Evolutionary conservation across 2,329 filamentous ascomycete genomes (phyloP), one percentile per base, ranked within the genome.

Genomic region (Phaeosphaeriaceae sp.): DNA sequence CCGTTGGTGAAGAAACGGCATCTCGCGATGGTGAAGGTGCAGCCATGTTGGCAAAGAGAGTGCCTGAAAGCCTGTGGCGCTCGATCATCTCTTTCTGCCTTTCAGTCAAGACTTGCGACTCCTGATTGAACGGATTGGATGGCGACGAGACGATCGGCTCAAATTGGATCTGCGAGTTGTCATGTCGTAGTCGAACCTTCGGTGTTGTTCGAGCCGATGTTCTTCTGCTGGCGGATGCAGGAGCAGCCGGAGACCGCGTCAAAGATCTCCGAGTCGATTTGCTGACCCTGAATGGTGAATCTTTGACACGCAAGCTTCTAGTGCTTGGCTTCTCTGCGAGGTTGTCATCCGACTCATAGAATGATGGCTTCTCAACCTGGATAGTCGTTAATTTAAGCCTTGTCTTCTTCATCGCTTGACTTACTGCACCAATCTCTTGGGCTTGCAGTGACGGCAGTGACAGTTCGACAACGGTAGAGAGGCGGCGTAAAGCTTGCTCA

Each of bases 101-200:
- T 35, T 94, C 91, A 0, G 93, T 97, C 50, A 97, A 80, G 19
- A 89, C 78, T 67, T 95, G 92, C 0, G 91, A 92, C 56, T 92
- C 89, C 2, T 84, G 71, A 3, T 72, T 66, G 21, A 75, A 73
- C 0, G 76, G 78, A 15, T 79, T 77, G 4, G 83, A 78, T 2
- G 84, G 79, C 0, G 89, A 87, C 13, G 88, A 87, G 28, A 86
- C 84, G 49, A 94, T 89, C 0, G 87, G 80, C 2, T 89, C 87
- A 69, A 95, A 95, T 46, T 91, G 85, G 24, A 96, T 85, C 70
- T 96, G 93, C 0, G 92, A 96, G 76, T 96, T 86, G 61, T 97
- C 87, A 67, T 97, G 93, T 32, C 91, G 87, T 26, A 89, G 81
- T 59, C 85, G 86, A 19, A 84, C 81, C 49, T 84, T 86, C 13